Base-by-base conservation (phyloP, 2,329 filamentous ascomycete species). In the Pseudogymnoascus sp. region DNA sequence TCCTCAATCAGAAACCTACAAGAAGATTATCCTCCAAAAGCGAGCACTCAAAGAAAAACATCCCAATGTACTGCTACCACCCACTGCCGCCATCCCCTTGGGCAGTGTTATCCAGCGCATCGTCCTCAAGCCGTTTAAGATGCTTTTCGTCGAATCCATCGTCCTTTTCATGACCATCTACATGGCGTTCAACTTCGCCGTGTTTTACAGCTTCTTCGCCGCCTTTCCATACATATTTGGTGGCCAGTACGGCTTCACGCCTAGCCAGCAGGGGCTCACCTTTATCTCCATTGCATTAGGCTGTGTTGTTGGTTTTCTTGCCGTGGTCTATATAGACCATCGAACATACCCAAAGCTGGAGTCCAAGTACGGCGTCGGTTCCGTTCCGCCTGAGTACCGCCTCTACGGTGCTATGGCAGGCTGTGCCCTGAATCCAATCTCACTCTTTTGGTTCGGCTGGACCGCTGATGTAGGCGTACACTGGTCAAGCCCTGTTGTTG, bases 71-170 rank as follows among this genome's bases (percentile, higher is more conserved):
- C 59, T 9, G 19, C 42, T 10, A 15, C 36, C 7, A 33, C 31
- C 40, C 21, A 60, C 4, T 64, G 33, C 35, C 10, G 63, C 62
- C 8, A 23, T 66, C 13, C 40, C 67, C 7, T 42, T 63, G 15
- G 61, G 57, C 15, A 47, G 65, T 13, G 38, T 69, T 4, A 65
- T 64, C 38, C 64, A 66, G 40, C 68, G 62, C 8, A 57, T 69
- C 19, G 44, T 68, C 10, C 63, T 64, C 6, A 62, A 62, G 53
- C 84, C 84, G 0, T 17, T 86, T 0, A 78, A 80, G 50, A 85
- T 89, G 78, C 76, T 88, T 7, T 70, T 85, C 42, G 80, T 81
- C 1, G 86, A 89, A 67, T 85, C 86, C 2, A 86, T 89, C 38
- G 81, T 87, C 1, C 79, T 80, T 10, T 83, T 86, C 63, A 72